A percentile compares a stretch with the other conserved stretches of the same genome.
Evolutionary conservation across 1,139 yeast species (phyloP).

Genomic region (Candida neerlandica): DNA sequence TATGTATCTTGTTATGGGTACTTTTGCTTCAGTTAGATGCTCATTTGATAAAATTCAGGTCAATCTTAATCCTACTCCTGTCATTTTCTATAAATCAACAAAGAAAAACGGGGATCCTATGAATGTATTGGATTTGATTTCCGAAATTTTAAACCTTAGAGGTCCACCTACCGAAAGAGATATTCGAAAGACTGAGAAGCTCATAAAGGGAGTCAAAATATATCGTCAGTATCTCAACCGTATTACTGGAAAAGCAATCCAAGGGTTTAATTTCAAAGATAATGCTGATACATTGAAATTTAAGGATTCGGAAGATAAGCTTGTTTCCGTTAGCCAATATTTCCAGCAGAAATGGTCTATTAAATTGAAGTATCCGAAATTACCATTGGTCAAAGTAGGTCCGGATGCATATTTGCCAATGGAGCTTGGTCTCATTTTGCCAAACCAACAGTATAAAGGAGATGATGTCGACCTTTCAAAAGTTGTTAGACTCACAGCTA

Average conservation of each 20-base stretch:
- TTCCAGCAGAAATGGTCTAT: conserved; percentile 14
- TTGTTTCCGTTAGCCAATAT: conserved; percentile 12
- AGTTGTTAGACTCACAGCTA: conserved; percentile 14
- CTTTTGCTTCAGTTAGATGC: conserved; percentile 17
- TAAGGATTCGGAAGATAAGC: conserved; percentile 13
- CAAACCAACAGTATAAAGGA: conserved; percentile 16
- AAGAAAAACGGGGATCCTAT: conserved; percentile 16
- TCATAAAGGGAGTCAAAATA: conserved; percentile 16
- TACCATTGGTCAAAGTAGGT: conserved; percentile 17
- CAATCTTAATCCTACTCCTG: conserved; percentile 17
- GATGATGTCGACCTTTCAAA: conserved; percentile 16
- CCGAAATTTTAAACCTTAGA: conserved; percentile 11
- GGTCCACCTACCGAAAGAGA: conserved; percentile 10
- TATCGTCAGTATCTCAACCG: conserved; percentile 14
- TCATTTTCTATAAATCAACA: conserved; percentile 16
- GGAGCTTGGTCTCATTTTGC: conserved; percentile 16
- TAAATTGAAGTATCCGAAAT: conserved; percentile 12
- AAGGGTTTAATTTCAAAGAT: conserved; percentile 13
- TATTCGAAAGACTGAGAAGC: conserved; percentile 12
- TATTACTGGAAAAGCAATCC: conserved; percentile 12
- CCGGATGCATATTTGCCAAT: conserved; percentile 15
- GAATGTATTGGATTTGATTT: conserved; percentile 16
- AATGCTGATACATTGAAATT: conserved; percentile 14
- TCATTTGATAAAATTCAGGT: conserved; percentile 15
- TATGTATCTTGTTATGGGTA: conserved; percentile 14